Conservation (phyloP, 495 filamentous ascomycete genomes). For the Neurospora intermedia region DNA sequence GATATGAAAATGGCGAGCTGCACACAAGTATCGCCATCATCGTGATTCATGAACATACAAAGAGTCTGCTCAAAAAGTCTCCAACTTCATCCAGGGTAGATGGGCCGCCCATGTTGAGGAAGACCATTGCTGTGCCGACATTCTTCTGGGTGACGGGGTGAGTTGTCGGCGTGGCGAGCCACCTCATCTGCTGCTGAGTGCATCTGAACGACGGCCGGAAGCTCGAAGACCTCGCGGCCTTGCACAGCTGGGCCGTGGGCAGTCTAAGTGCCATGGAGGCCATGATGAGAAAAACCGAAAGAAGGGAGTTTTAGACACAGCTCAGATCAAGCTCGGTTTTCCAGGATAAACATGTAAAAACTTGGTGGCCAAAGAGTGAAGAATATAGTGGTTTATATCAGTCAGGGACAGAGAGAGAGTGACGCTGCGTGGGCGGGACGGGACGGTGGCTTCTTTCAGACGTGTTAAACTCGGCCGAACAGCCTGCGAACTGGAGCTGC, state of each 20-base stretch:
- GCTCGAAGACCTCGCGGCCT: conserved; percentile 21
- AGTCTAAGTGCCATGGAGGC: conserved; percentile 38
- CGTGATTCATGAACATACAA: conserved; percentile 45
- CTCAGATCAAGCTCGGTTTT: not conserved
- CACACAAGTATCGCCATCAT: not conserved
- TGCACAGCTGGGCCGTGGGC: conserved; percentile 33
- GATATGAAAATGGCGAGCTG: not conserved
- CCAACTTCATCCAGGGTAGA: conserved; percentile 80
- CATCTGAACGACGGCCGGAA: conserved; percentile 16
- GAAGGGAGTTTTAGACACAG: not conserved
- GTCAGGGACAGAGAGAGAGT: not conserved
- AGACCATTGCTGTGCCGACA: conserved; percentile 78
- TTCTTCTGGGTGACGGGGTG: conserved; percentile 67
- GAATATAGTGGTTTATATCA: not conserved
- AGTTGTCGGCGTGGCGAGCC: conserved; percentile 50
- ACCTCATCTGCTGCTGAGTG: conserved; percentile 29
- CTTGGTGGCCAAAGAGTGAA: not conserved
- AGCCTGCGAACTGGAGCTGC: not conserved
- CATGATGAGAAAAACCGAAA: not conserved
- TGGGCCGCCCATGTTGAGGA: conserved; percentile 98
- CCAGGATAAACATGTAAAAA: not conserved
- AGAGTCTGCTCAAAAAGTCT: conserved; percentile 85
- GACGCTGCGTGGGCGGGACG: not conserved
- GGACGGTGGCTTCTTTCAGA: not conserved
- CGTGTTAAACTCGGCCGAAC: not conserved